These are phyloP conservation scores for Colletotrichum tanaceti DNA, from an alignment of 2,329 filamentous ascomycete genomes.

Conservation along the genomic window DNA sequence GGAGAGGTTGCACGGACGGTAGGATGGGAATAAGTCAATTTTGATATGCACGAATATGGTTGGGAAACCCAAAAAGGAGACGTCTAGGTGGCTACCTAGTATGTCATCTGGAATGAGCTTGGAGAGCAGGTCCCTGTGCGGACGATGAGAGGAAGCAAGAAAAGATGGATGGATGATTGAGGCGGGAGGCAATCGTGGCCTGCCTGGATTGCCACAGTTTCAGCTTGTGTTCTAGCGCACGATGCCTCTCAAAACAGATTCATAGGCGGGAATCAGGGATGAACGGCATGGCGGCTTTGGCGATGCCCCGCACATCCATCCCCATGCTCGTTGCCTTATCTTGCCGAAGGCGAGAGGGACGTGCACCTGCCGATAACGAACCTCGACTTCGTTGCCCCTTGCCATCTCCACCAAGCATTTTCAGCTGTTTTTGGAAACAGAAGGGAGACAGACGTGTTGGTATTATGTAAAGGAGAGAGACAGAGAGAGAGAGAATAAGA, in stretches of 20 bases:
- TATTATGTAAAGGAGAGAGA: background rate
- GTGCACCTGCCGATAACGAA: slow-evolving; percentile 14
- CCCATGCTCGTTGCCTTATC: background rate
- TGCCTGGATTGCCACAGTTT: slow-evolving; percentile 30
- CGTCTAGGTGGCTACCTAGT: background rate
- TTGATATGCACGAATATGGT: background rate
- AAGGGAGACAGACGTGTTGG: background rate
- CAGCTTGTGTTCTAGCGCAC: slow-evolving; percentile 31
- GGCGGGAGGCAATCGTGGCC: background rate
- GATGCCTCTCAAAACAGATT: background rate
- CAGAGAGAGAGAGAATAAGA: no score
- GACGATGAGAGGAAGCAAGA: background rate
- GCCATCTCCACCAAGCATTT: background rate
- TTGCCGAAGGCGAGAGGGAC: background rate
- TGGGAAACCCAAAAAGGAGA: slow-evolving; percentile 5
- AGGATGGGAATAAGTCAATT: background rate
- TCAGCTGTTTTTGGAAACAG: background rate
- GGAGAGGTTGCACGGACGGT: slow-evolving; percentile 3
- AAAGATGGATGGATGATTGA: slow-evolving; percentile 2
- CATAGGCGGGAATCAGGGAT: no score
- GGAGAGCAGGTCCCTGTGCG: background rate
- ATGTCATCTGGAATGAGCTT: slow-evolving; percentile 3
- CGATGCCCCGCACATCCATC: background rate
- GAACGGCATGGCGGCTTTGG: background rate
- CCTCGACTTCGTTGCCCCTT: slow-evolving; percentile 1